phyloP scores from a whole-genome alignment of 2,329 filamentous ascomycete genomes.

The Trichoderma gracile region DNA sequence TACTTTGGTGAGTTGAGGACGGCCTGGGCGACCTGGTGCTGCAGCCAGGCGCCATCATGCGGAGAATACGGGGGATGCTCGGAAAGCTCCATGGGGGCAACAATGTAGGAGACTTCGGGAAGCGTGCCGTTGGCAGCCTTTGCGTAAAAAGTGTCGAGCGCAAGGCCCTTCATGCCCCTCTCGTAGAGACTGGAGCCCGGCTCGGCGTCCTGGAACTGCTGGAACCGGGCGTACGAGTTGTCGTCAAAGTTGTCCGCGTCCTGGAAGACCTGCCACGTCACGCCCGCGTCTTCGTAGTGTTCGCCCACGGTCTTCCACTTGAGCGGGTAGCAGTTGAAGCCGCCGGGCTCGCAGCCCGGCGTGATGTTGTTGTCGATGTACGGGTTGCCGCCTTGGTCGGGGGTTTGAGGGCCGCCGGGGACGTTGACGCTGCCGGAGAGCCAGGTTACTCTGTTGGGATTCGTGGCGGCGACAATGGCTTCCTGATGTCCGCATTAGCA shows the following conservation, averaged over 20 bases:
- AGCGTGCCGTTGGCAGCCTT: conserved; percentile 53
- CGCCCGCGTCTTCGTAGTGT: conserved; percentile 49
- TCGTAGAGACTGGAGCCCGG: conserved; percentile 44
- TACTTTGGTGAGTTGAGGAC: conserved; percentile 53
- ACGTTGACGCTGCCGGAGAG: conserved; percentile 54
- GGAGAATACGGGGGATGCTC: conserved; percentile 57
- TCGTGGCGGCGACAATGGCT: conserved; percentile 52
- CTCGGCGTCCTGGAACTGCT: conserved; percentile 51
- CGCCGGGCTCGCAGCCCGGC: conserved; percentile 44
- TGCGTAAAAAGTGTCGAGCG: conserved; percentile 51
- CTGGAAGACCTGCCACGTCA: conserved; percentile 54
- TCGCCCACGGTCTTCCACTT: conserved; percentile 56
- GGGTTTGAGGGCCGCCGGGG: conserved; percentile 45
- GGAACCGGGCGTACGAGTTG: conserved; percentile 55
- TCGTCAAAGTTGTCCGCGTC: conserved; percentile 55
- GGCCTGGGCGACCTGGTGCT: conserved; percentile 53
- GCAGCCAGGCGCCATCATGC: conserved; percentile 56
- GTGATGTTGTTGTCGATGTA: conserved; percentile 55
- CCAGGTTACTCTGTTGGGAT: conserved; percentile 54
- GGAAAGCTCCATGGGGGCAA: conserved; percentile 51
- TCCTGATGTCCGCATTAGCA: conserved; percentile 36
- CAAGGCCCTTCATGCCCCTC: conserved; percentile 50
- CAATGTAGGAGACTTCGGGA: conserved; percentile 54
- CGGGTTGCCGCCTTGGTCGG: conserved; percentile 45
- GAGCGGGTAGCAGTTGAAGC: conserved; percentile 54